Evolutionary conservation across 1,284 basidiomycete genomes (phyloP).

Genomic region (Phylloporus gajari): DNA sequence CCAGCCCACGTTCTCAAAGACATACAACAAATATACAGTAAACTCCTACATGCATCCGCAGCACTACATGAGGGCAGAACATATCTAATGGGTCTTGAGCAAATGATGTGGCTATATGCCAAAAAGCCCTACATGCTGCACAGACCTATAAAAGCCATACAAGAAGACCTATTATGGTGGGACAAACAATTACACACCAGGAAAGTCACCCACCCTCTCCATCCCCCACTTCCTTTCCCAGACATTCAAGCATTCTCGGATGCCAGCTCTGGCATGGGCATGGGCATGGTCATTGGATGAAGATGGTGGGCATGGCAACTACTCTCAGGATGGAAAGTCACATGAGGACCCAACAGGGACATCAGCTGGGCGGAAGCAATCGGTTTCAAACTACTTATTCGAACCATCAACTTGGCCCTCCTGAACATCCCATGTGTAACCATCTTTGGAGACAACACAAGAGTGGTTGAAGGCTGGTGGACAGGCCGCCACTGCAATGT

Average conservation of each 20-base stretch:
- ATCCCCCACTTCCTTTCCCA: neutral
- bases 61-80: neutral
- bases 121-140: neutral
- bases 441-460: conserved; percentile 26
- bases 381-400: conserved; percentile 41
- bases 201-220: neutral
- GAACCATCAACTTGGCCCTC: conserved; percentile 9
- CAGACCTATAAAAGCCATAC: neutral
- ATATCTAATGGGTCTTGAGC: neutral
- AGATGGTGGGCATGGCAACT: conserved; percentile 4
- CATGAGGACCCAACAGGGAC: neutral
- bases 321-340: conserved; percentile 5
- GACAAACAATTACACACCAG: neutral
- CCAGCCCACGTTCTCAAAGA: conserved; percentile 2
- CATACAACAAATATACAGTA: conserved; percentile 19
- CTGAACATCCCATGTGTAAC: neutral
- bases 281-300: conserved; percentile 1
- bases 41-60: conserved; percentile 14
- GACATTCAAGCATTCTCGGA: conserved; percentile 17
- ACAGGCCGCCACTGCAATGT: too few relatives aligned
- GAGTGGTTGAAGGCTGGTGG: too few relatives aligned
- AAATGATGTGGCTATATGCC: neutral
- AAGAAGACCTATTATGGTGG: neutral
- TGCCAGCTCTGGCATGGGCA: conserved; percentile 27
- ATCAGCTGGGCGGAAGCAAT: conserved; percentile 31